phyloP scores from a whole-genome alignment of 768 basidiomycete genomes.

The Calocybe gangraenosa region DNA sequence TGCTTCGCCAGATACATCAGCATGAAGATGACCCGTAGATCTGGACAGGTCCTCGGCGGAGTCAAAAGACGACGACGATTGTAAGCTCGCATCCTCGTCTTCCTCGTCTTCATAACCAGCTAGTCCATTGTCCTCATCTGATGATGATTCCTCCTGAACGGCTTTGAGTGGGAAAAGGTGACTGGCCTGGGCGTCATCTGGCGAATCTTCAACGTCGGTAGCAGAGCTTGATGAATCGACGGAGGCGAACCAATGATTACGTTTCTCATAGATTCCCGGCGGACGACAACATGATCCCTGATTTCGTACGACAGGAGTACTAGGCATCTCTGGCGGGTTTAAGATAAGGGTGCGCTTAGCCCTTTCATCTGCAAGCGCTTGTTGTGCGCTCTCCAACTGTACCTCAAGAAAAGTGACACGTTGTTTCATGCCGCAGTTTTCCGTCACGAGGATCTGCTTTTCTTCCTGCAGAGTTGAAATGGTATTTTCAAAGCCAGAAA shows the following conservation, averaged over 20 bases:
- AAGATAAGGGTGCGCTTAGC: slow-evolving; percentile 11
- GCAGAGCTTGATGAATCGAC: slow-evolving; percentile 61
- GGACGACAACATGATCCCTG: slow-evolving; percentile 23
- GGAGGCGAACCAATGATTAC: slow-evolving; percentile 52
- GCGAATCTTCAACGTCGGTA: slow-evolving; percentile 62
- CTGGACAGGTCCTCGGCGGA: slow-evolving; percentile 47
- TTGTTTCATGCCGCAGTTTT: slow-evolving; percentile 32
- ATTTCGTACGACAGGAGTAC: slow-evolving; percentile 43
- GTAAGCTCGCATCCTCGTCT: slow-evolving; percentile 47
- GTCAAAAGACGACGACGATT: slow-evolving; percentile 50
- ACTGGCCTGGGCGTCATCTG: slow-evolving; percentile 37
- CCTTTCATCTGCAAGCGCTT: slow-evolving; percentile 26
- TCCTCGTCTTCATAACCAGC: slow-evolving; percentile 70
- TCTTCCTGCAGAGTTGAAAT: slow-evolving; percentile 25
- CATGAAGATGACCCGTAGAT: slow-evolving; percentile 24
- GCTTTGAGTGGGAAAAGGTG: slow-evolving; percentile 48
- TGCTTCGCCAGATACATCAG: slow-evolving; percentile 15
- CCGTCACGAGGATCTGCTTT: slow-evolving; percentile 26
- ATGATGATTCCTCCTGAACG: slow-evolving; percentile 45
- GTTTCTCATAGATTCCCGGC: slow-evolving; percentile 27
- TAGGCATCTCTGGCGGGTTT: slow-evolving; percentile 27
- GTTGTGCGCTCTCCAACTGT: slow-evolving; percentile 37
- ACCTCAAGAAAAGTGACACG: slow-evolving; percentile 42
- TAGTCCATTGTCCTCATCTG: slow-evolving; percentile 54
- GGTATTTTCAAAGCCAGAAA: slow-evolving; percentile 33